Evolutionary conservation across 139 green algal species (phyloP).

Genomic region (Auxenochlorella pyrenoidosa): DNA sequence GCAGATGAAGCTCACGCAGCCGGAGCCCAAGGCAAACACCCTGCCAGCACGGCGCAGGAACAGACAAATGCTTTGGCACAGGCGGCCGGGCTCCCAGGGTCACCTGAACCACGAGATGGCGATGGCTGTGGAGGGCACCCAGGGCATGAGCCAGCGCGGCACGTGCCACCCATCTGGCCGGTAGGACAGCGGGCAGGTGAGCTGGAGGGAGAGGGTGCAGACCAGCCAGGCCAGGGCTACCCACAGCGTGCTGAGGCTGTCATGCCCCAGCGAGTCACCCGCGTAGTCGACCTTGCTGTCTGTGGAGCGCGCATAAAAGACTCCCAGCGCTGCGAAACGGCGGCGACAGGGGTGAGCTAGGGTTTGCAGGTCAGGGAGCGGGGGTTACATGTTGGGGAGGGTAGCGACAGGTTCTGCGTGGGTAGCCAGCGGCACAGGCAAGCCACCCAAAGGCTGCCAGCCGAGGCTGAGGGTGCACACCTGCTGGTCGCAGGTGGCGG

Average conservation of each 20-base stretch:
- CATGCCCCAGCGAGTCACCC: not conserved
- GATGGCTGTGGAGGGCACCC: conserved; percentile 48
- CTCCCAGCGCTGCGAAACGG: not conserved
- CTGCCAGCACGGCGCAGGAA: not conserved
- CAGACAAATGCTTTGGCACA: too few relatives aligned
- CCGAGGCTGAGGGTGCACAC: too few relatives aligned
- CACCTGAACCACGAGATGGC: conserved; percentile 37
- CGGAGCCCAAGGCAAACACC: not conserved
- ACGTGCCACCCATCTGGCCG: not conserved
- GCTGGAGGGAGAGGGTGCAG: conserved; percentile 30
- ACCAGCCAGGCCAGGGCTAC: conserved; percentile 18
- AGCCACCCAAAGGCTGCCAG: too few relatives aligned
- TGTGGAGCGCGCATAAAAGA: not conserved
- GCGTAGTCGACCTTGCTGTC: not conserved
- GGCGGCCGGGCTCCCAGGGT: not conserved
- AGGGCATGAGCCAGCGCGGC: conserved; percentile 41
- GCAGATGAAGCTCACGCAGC: not conserved
- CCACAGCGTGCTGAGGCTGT: not conserved
- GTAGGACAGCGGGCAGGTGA: conserved; percentile 10
- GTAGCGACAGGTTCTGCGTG: not conserved
- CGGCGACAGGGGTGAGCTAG: not conserved
- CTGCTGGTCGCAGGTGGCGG: too few relatives aligned
- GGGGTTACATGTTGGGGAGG: not conserved
- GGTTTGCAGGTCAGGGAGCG: not conserved
- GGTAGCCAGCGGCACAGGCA: not conserved